Percentiles rank a stretch among this genome's conserved stretches.
phyloP scores from a whole-genome alignment of 2,329 filamentous ascomycete genomes.

The Cercospora sojina region DNA sequence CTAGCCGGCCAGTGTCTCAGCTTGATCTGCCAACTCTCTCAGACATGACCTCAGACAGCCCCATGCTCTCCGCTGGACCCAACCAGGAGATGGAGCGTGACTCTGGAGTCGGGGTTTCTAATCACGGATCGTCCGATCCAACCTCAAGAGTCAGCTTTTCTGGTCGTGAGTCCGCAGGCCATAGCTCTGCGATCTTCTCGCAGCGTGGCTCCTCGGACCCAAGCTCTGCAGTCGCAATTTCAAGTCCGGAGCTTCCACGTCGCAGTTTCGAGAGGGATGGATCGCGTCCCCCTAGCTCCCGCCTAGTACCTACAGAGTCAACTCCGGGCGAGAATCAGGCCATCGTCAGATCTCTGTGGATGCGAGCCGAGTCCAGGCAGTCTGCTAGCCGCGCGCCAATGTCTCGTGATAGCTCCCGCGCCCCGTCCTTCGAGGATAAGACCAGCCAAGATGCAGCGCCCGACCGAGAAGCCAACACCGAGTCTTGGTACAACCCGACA shows the following conservation, averaged over 20 bases:
- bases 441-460: neutral
- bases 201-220: neutral
- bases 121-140: neutral
- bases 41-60: constrained; percentile 4
- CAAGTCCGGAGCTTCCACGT: constrained; percentile 6
- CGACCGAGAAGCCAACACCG: constrained; percentile 10
- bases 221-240: constrained; percentile 7
- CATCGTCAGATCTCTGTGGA: constrained; percentile 6
- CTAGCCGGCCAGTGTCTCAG: constrained; percentile 19
- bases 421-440: constrained; percentile 10
- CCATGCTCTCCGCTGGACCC: neutral
- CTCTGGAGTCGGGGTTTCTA: neutral
- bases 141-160: neutral
- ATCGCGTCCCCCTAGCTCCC: constrained; percentile 1
- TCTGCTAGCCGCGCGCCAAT: constrained; percentile 7
- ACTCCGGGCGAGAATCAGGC: constrained; percentile 9
- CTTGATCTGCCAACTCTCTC: constrained; percentile 14
- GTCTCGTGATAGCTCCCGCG: constrained; percentile 9
- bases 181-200: neutral
- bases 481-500: constrained; percentile 13
- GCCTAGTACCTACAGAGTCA: constrained; percentile 5
- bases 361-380: constrained; percentile 10
- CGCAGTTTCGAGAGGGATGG: constrained; percentile 10
- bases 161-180: neutral
- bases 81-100: constrained; percentile 1